Percentiles rank a stretch among this genome's conserved stretches.
Conservation (phyloP, 2,329 filamentous ascomycete species). For the Nigrograna mackinnonii region DNA sequence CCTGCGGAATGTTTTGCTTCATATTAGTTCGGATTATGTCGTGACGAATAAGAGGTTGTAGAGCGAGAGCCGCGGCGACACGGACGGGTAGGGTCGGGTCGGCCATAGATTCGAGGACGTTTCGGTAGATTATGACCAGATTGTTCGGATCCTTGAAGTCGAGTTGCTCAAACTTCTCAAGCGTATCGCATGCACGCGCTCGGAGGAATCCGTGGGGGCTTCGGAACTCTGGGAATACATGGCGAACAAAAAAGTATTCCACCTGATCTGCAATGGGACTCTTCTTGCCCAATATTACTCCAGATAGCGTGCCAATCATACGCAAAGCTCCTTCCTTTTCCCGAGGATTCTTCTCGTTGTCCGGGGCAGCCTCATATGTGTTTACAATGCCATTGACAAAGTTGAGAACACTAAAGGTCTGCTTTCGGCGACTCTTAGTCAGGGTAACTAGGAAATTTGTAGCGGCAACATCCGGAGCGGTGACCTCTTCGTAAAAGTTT, state of each 20-base stretch:
- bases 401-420: slow-evolving; percentile 90
- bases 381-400: slow-evolving; percentile 96
- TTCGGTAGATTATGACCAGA: slow-evolving; percentile 92
- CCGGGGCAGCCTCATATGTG: slow-evolving; percentile 82
- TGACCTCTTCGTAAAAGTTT: slow-evolving; percentile 97
- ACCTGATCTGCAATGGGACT: slow-evolving; percentile 97
- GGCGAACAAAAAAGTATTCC: slow-evolving; percentile 97
- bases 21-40: slow-evolving; percentile 92
- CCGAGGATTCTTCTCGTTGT: slow-evolving; percentile 88
- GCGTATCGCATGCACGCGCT: slow-evolving; percentile 91
- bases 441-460: slow-evolving; percentile 96
- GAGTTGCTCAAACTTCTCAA: slow-evolving; percentile 97
- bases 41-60: slow-evolving; percentile 94
- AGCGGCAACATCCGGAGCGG: slow-evolving; percentile 90
- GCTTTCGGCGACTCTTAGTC: slow-evolving; percentile 91
- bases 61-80: slow-evolving; percentile 88
- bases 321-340: slow-evolving; percentile 95
- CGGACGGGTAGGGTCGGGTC: slow-evolving; percentile 91
- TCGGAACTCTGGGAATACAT: slow-evolving; percentile 97
- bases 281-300: slow-evolving; percentile 96
- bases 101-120: slow-evolving; percentile 96
- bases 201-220: slow-evolving; percentile 90
- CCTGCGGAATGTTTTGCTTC: slow-evolving; percentile 97
- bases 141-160: slow-evolving; percentile 98
- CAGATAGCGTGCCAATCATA: slow-evolving; percentile 95